phyloP scores from a whole-genome alignment of 2,329 filamentous ascomycete species.

The Cladophialophora carrionii region DNA sequence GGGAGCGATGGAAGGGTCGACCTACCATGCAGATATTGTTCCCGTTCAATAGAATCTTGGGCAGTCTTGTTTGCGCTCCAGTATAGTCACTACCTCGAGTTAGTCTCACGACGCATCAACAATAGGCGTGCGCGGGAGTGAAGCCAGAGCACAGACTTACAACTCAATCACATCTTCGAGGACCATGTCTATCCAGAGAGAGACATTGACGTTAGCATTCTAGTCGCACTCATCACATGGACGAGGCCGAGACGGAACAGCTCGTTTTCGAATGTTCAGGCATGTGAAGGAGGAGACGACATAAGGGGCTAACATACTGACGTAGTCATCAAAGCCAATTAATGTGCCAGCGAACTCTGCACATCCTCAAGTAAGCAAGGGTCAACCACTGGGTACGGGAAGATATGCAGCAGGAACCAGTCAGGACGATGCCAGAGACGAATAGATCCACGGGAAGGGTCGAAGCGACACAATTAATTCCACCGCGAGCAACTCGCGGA shows the following conservation, averaged over 20 bases:
- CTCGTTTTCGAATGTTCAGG: not conserved
- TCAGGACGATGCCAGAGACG: not conserved
- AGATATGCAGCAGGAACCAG: no score
- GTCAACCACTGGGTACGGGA: not conserved
- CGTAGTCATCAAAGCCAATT: constrained; percentile 97
- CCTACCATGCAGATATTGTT: constrained; percentile 99
- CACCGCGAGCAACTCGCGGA: no score
- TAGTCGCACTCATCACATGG: not conserved
- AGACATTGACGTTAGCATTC: not conserved
- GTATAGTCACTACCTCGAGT: constrained; percentile 67
- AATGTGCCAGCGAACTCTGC: constrained; percentile 93
- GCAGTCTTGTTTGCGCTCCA: constrained; percentile 81
- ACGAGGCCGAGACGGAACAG: not conserved
- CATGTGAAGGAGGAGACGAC: not conserved
- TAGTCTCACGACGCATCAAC: not conserved
- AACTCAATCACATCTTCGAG: constrained; percentile 96
- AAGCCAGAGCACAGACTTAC: constrained; percentile 55
- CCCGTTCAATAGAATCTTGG: constrained; percentile 93
- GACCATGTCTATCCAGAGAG: constrained; percentile 77
- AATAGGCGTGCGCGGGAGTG: not conserved
- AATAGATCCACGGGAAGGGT: not conserved
- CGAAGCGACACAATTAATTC: not conserved
- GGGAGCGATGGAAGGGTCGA: not conserved
- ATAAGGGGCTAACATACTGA: constrained; percentile 64
- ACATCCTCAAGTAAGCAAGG: constrained; percentile 11